Base-by-base conservation (phyloP, 78 protist genomes). In the Dictyostelium brefeldianum region DNA sequence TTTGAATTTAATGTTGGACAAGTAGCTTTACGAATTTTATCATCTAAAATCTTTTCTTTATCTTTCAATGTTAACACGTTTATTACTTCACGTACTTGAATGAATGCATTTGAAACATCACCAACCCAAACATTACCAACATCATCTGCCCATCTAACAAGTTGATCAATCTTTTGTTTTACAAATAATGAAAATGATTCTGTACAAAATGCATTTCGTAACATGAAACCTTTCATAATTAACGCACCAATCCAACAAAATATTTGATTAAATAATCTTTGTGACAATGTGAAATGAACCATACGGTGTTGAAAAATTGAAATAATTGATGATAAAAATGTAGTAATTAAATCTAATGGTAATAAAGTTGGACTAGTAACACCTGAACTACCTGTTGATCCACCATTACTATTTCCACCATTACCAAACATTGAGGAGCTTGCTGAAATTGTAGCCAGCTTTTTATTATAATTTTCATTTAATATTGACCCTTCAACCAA, bases 251-350 rank as follows among this genome's bases (percentile, higher is more conserved):
- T 81, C 87, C 81, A 91, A 46, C 47, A 25, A n/a, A 91, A 91
- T 0, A 91, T 50, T 57, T 91, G 95, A 17, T 71, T 62, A 53
- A 91, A 91, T 47, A 91, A 70, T 54, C 83, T 53, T 54, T 91
- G 95, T 5, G 95, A 91, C 31, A 91, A 48, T 1, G 74, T 65
- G 25, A 87, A 87, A 51, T 87, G 93, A 20, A 87, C 73, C 93
- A 74, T 77, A 46, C 84, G 70, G 12, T 41, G 59, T 56, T 87
- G 93, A 79, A 87, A 87, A 10, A 64, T 67, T 18, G 62, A 7
- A 31, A 87, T 87, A 10, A 87, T 31, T 10, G 93, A 48, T 5
- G 57, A 53, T 1, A 87, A 69, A 43, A n/a, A 64, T 54, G 31
- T 65, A 0, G 93, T 87, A 5, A 87, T 57, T 12, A 31, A 31